A percentile compares a stretch with the other conserved stretches of the same genome.
These are phyloP conservation scores for Heritiera fomes DNA, from an alignment of 345 rosid species.

Conservation along the genomic window DNA sequence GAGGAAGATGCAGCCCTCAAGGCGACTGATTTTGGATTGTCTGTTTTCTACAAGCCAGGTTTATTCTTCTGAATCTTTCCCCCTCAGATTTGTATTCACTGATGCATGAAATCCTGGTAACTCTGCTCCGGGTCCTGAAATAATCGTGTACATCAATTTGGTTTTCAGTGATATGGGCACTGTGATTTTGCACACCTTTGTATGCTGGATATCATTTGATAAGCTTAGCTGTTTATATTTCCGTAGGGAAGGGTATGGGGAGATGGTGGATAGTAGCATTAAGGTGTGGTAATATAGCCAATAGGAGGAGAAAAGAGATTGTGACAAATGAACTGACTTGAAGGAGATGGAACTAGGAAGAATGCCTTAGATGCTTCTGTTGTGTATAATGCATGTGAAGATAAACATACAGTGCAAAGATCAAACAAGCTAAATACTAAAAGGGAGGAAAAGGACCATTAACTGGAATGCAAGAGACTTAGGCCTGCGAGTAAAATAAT, in stretches of 20 bases:
- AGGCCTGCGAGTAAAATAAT: too few species aligned
- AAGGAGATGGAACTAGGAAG: neutral
- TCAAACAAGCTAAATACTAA: neutral
- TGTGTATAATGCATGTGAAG: neutral
- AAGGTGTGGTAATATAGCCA: neutral
- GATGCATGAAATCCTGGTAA: neutral
- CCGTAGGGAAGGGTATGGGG: neutral
- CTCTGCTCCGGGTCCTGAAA: neutral
- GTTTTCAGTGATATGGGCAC: neutral
- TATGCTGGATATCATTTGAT: neutral
- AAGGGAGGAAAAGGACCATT: neutral
- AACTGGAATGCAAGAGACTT: neutral
- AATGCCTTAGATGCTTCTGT: neutral
- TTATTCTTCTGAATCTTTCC: neutral
- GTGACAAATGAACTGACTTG: neutral
- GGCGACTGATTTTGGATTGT: conserved; percentile 81
- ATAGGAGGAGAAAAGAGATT: neutral
- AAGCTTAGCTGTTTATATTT: neutral
- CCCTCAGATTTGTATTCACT: neutral
- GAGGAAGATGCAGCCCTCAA: conserved; percentile 79
- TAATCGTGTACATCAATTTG: neutral
- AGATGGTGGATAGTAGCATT: neutral
- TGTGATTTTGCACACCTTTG: conserved; percentile 4
- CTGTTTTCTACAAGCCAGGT: conserved; percentile 80
- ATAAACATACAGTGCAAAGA: neutral